These are phyloP conservation scores for Pythium dissimile DNA, from an alignment of 352 stramenopile genomes.

Conservation along the genomic window DNA sequence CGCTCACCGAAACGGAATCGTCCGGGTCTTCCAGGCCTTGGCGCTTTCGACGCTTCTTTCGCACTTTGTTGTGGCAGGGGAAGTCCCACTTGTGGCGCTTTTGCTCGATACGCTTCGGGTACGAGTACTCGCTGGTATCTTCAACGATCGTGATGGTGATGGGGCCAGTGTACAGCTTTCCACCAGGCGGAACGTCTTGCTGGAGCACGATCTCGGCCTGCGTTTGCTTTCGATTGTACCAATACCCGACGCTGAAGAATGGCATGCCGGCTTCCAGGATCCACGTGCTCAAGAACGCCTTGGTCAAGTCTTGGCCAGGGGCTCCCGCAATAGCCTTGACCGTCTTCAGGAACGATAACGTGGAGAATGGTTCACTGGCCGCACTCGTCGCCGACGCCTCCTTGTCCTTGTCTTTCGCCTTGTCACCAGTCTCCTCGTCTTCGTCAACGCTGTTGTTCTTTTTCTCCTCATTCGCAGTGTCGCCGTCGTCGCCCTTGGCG, in stretches of 20 bases:
- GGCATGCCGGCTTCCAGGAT: conserved; percentile 81
- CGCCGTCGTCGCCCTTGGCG: conserved; percentile 26
- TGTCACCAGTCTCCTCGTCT: conserved; percentile 28
- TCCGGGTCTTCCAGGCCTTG: conserved; percentile 76
- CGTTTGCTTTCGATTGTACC: conserved; percentile 87
- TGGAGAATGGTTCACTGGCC: conserved; percentile 55
- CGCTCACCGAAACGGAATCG: conserved; percentile 72
- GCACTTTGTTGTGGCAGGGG: conserved; percentile 81
- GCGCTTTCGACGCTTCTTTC: conserved; percentile 82
- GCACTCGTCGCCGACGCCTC: conserved; percentile 8
- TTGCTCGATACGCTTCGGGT: conserved; percentile 80
- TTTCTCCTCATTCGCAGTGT: conserved; percentile 31
- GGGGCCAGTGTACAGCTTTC: conserved; percentile 73
- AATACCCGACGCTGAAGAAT: conserved; percentile 85
- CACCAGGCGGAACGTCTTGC: conserved; percentile 74
- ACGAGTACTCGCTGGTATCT: conserved; percentile 79
- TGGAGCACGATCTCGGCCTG: conserved; percentile 83
- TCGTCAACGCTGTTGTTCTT: conserved; percentile 31
- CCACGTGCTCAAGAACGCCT: conserved; percentile 77
- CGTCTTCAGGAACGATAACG: conserved; percentile 71
- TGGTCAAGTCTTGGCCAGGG: conserved; percentile 72
- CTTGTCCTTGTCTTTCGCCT: conserved; percentile 14
- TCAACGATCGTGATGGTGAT: conserved; percentile 87
- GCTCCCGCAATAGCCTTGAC: conserved; percentile 80
- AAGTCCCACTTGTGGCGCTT: conserved; percentile 87